Base-by-base conservation (phyloP, 148 eudicot species). In the Amaranthus palmeri region DNA sequence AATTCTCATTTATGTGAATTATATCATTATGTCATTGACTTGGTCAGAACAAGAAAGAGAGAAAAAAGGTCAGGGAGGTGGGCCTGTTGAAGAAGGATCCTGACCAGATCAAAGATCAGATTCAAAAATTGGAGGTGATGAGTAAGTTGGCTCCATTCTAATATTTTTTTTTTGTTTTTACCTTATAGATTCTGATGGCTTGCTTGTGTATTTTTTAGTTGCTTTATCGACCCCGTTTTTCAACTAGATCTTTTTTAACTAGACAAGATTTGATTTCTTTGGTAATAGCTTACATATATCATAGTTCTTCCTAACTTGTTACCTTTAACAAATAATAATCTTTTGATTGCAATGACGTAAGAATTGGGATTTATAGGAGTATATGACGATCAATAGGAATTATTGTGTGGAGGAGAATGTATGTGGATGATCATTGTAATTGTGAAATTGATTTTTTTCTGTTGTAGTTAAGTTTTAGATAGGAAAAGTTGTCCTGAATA, bases 61-160 rank as follows among this genome's bases (percentile, higher is more conserved):
- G 98, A 84, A 91, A 93, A 81, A 93, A 93, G 82, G 97, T 93
- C 58, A 84, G 98, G 81, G 98, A 93, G 81, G 98, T 93, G 70
- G 98, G 98, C 47, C 87, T 93, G 54, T 79, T 93, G 87, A 93
- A 93, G 86, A 93, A 93, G 85, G 98, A 93, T 77, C 98, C 97
- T 41, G 98, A 93, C 53, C 81, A 90, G 51, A 86, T 91, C 59
- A 91, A 77, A 84, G 98, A 91, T 43, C 98, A 93, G 83, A 93
- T 93, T 13, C 86, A 91, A 46, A 93, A 89, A 81, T 77, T 93
- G 81, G 98, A 93, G 81, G 69, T 78, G 75, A 88, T 91, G 98
- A 93, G 98, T 93, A 87, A 86, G 97, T 84, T 48, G 47, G 51
- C 61, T 65, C 12, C 52, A n/a, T 60, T 2, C 40, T 62, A 49